Conservation (phyloP, 2,329 filamentous ascomycete species). For the Cercospora sp. region DNA sequence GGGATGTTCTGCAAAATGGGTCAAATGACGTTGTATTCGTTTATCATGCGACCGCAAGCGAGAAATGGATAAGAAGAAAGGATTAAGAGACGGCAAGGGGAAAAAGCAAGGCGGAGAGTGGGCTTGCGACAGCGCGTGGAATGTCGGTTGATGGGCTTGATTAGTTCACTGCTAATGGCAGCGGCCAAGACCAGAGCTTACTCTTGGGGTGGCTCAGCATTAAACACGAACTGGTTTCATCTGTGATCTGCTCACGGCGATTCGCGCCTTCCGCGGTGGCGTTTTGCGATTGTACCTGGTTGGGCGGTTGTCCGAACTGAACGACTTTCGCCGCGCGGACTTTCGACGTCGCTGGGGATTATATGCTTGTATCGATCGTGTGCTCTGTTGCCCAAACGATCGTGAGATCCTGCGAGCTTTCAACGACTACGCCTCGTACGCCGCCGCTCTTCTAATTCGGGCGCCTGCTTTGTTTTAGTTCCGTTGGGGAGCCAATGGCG, state of each 20-base stretch:
- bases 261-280: not conserved
- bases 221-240: not conserved
- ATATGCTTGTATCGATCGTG: not conserved
- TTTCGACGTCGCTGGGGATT: not conserved
- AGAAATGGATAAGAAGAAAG: not conserved
- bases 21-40: not conserved
- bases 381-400: slow-evolving; percentile 8
- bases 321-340: not conserved
- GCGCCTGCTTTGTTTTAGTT: not conserved
- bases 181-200: slow-evolving; percentile 4
- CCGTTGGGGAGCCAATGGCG: not conserved
- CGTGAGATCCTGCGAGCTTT: not conserved
- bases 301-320: not conserved
- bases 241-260: not conserved
- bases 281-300: not conserved
- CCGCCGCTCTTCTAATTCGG: not conserved
- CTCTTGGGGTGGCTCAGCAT: slow-evolving; percentile 1
- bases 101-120: not conserved
- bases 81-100: not conserved
- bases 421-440: not conserved
- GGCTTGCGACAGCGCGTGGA: not conserved
- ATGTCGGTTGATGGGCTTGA: not conserved
- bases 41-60: not conserved
- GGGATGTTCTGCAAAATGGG: not conserved
- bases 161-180: not conserved